Conservation (phyloP, 345 rosid species). For the Iberis pinnata region DNA sequence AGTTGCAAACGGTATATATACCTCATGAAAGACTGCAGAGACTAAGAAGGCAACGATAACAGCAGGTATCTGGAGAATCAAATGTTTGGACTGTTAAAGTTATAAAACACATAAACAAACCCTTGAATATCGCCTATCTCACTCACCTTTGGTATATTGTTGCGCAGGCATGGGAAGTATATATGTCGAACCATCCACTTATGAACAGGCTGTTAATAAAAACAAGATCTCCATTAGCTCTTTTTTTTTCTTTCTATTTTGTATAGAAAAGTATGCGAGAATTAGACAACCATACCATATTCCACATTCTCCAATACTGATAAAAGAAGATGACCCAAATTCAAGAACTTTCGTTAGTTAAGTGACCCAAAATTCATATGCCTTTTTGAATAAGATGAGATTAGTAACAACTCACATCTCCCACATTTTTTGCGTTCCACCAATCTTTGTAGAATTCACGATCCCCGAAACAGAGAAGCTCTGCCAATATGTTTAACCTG, state of each 20-base stretch:
- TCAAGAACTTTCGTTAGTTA: slow-evolving; percentile 14
- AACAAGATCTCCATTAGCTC: slow-evolving; percentile 21
- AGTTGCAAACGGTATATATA: slow-evolving; percentile 26
- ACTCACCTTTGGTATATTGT: slow-evolving; percentile 69
- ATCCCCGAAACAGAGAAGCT: slow-evolving; percentile 92
- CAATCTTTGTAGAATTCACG: slow-evolving; percentile 97
- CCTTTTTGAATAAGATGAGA: background rate
- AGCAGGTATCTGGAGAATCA: slow-evolving; percentile 54
- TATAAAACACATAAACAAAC: slow-evolving; percentile 25
- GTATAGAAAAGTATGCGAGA: background rate
- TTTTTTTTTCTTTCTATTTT: background rate
- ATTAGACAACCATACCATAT: slow-evolving; percentile 70
- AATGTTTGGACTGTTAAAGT: background rate
- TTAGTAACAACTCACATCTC: slow-evolving; percentile 50
- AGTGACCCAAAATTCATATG: background rate
- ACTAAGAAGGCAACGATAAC: slow-evolving; percentile 64
- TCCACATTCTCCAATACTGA: slow-evolving; percentile 99
- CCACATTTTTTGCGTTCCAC: slow-evolving; percentile 99
- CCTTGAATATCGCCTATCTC: slow-evolving; percentile 35
- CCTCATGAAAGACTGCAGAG: slow-evolving; percentile 97
- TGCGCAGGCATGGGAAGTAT: slow-evolving; percentile 82
- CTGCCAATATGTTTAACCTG: slow-evolving; percentile 96
- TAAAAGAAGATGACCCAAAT: slow-evolving; percentile 27
- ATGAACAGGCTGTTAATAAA: slow-evolving; percentile 82
- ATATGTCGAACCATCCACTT: slow-evolving; percentile 99